phyloP scores from a whole-genome alignment of 257 asterid genomes.

The Cordia subcordata region DNA sequence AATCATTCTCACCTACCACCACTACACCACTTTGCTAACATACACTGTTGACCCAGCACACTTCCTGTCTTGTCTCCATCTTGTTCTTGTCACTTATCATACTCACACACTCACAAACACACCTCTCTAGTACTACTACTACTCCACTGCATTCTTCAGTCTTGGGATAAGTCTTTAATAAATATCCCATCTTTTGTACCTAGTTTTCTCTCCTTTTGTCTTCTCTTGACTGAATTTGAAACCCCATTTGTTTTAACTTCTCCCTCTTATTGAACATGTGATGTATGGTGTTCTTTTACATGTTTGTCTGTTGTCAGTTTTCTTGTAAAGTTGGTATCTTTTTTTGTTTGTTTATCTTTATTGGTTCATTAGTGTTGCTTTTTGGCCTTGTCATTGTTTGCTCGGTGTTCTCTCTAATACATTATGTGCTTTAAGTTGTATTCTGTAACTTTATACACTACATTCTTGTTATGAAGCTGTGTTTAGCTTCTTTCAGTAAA shows the following conservation, averaged over 20 bases:
- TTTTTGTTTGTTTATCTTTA: too few species aligned
- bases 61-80: conserved; percentile 9
- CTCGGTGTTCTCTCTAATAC: not conserved
- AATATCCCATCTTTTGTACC: not conserved
- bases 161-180: conserved; percentile 15
- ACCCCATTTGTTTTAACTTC: not conserved
- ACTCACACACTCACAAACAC: not conserved
- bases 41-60: not conserved
- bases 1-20: conserved; percentile 14
- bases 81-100: conserved; percentile 5
- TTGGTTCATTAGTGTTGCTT: not conserved
- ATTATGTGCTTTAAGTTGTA: not conserved
- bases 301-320: too few species aligned
- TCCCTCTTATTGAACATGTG: not conserved
- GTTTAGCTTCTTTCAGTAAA: not conserved
- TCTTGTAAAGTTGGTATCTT: not conserved
- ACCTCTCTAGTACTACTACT: not conserved
- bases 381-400: not conserved
- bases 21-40: not conserved
- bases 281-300: conserved; percentile 1
- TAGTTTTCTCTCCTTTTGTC: conserved; percentile 4
- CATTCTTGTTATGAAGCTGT: not conserved
- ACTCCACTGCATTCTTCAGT: conserved; percentile 5
- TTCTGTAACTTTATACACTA: not conserved
- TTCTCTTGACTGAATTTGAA: not conserved